Percentiles rank a stretch among this genome's conserved stretches.
phyloP scores from a whole-genome alignment of 495 filamentous ascomycete genomes.

The Lichina pygmaea region DNA sequence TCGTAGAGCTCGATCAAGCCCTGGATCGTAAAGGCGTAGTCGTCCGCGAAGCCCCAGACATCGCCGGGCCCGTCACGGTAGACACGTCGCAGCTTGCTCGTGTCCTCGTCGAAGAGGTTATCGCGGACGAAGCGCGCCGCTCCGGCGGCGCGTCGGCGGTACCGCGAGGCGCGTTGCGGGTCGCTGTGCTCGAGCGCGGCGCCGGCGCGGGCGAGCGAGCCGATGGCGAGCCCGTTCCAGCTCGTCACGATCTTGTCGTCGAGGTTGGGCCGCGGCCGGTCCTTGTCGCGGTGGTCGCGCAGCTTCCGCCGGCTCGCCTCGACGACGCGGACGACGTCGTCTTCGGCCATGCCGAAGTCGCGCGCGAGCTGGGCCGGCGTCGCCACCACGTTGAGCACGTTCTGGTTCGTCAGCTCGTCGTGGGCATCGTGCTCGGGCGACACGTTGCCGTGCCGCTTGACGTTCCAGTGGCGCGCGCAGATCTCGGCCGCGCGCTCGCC shows the following conservation, averaged over 20 bases:
- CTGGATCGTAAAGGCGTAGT: conserved; percentile 74
- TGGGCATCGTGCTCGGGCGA: conserved; percentile 59
- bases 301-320: conserved; percentile 40
- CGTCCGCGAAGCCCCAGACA: conserved; percentile 65
- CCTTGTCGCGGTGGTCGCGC: conserved; percentile 41
- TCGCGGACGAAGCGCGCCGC: conserved; percentile 52
- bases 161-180: conserved; percentile 25
- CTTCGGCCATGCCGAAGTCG: conserved; percentile 48
- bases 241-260: conserved; percentile 78
- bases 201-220: conserved; percentile 47
- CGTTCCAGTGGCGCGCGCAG: conserved; percentile 63
- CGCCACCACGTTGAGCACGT: conserved; percentile 30
- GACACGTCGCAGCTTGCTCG: conserved; percentile 41
- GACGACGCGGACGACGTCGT: conserved; percentile 49
- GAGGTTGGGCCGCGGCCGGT: conserved; percentile 50
- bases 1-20: conserved; percentile 76
- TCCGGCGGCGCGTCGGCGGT: conserved; percentile 33
- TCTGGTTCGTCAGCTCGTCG: conserved; percentile 81
- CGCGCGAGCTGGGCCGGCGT: conserved; percentile 42
- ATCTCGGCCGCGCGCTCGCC: conserved; percentile 41
- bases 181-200: conserved; percentile 36
- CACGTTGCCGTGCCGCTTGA: conserved; percentile 73
- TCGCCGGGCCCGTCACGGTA: conserved; percentile 48
- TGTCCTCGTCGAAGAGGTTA: conserved; percentile 42
- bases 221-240: conserved; percentile 82